Evolutionary conservation across 2,329 filamentous ascomycete genomes (phyloP).

Genomic region (Trichothecium roseum): DNA sequence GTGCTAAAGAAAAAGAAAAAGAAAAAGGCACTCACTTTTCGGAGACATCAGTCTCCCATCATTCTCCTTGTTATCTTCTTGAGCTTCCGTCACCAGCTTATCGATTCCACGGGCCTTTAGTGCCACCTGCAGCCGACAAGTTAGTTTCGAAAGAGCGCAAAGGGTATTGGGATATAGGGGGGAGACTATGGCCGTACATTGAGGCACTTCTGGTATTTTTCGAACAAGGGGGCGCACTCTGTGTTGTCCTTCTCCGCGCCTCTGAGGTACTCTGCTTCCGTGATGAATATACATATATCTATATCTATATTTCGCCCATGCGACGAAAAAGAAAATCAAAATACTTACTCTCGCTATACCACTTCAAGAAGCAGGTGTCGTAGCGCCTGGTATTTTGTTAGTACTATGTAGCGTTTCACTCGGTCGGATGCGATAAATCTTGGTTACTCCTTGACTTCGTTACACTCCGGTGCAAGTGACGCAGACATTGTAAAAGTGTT

Average conservation of each 20-base stretch:
- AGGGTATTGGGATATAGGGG: background rate
- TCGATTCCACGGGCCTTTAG: constrained; percentile 87
- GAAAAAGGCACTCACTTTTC: constrained; percentile 30
- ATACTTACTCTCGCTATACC: constrained; percentile 95
- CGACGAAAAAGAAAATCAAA: constrained; percentile 1
- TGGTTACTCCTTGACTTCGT: constrained; percentile 95
- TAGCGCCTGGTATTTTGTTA: constrained; percentile 55
- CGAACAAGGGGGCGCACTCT: constrained; percentile 79
- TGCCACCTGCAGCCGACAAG: constrained; percentile 48
- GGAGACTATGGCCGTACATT: constrained; percentile 39
- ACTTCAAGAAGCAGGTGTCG: constrained; percentile 95
- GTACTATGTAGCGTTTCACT: too few relatives aligned
- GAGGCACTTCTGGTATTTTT: constrained; percentile 79
- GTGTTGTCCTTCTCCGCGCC: constrained; percentile 71
- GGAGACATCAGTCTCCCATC: constrained; percentile 44
- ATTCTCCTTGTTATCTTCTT: constrained; percentile 81
- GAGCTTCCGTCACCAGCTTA: constrained; percentile 81
- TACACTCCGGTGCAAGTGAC: constrained; percentile 89
- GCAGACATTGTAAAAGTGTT: constrained; percentile 60
- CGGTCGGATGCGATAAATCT: too few relatives aligned
- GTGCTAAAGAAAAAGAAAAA: too few relatives aligned
- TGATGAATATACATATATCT: too few relatives aligned
- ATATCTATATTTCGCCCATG: too few relatives aligned
- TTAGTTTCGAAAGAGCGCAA: background rate
- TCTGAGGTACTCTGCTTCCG: constrained; percentile 69